A percentile compares a stretch with the other conserved stretches of the same genome.
Evolutionary conservation across 2,329 filamentous ascomycete species (phyloP).

Genomic region (Fusarium solani-melongenae): DNA sequence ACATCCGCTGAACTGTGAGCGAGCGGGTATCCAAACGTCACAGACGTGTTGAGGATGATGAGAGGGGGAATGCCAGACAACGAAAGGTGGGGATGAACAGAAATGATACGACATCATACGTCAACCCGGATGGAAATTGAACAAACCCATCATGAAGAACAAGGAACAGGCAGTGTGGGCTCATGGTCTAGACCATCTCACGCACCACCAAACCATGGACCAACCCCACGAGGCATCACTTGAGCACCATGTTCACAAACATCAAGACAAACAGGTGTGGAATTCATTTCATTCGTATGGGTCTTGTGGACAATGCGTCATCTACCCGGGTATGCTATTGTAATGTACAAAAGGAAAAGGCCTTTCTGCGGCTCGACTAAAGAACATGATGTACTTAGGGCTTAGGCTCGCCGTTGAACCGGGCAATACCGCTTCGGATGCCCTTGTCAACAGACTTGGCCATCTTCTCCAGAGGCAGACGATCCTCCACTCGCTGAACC

Average conservation of each 20-base stretch:
- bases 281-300: conserved; percentile 24
- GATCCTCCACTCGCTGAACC: conserved; percentile 58
- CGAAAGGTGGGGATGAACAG: not conserved
- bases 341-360: conserved; percentile 35
- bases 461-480: conserved; percentile 62
- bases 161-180: not conserved
- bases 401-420: conserved; percentile 47
- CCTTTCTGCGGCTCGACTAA: not conserved
- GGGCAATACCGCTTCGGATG: conserved; percentile 60
- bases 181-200: not conserved
- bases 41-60: not conserved
- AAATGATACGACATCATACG: not conserved
- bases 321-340: conserved; percentile 36
- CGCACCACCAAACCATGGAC: not conserved
- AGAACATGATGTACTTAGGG: conserved; percentile 8
- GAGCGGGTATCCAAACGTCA: not conserved
- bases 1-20: not conserved
- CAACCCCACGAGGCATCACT: not conserved
- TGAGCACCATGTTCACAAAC: not conserved
- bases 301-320: conserved; percentile 11
- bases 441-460: conserved; percentile 60
- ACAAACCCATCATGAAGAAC: not conserved
- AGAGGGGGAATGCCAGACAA: too few species aligned
- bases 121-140: not conserved
- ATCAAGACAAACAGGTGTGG: not conserved